Conservation (phyloP, 768 basidiomycete species). For the Phlebiopsis flavidoalba region DNA sequence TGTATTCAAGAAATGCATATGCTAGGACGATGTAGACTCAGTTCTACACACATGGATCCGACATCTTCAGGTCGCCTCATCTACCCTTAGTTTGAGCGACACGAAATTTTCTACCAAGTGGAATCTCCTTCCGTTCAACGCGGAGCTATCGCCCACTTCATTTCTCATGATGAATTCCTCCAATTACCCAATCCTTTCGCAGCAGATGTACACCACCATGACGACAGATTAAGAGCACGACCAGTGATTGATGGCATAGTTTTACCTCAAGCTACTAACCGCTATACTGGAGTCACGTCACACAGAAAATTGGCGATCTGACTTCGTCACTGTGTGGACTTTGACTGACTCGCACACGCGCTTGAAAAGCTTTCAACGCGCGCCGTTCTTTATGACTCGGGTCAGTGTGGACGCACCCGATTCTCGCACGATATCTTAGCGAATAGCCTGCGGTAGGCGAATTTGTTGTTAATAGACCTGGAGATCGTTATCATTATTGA, state of each 20-base stretch:
- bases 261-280: slow-evolving; percentile 44
- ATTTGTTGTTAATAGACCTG: not conserved
- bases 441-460: slow-evolving; percentile 44
- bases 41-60: not conserved
- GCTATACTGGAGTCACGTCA: slow-evolving; percentile 70
- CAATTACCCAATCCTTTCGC: slow-evolving; percentile 18
- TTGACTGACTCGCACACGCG: slow-evolving; percentile 46
- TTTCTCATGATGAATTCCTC: slow-evolving; percentile 23
- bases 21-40: slow-evolving; percentile 7
- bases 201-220: slow-evolving; percentile 4
- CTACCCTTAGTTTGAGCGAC: not conserved
- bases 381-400: slow-evolving; percentile 89
- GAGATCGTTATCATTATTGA: not conserved
- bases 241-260: slow-evolving; percentile 11
- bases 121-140: not conserved
- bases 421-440: slow-evolving; percentile 61
- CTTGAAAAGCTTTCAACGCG: slow-evolving; percentile 73
- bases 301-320: slow-evolving; percentile 71
- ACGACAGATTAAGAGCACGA: slow-evolving; percentile 10
- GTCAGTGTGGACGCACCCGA: slow-evolving; percentile 79
- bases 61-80: slow-evolving; percentile 1
- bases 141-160: slow-evolving; percentile 15
- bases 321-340: slow-evolving; percentile 77
- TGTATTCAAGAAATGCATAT: not conserved
- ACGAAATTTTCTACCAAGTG: not conserved